phyloP scores from a whole-genome alignment of 768 basidiomycete species.

The Suillus clintonianus region DNA sequence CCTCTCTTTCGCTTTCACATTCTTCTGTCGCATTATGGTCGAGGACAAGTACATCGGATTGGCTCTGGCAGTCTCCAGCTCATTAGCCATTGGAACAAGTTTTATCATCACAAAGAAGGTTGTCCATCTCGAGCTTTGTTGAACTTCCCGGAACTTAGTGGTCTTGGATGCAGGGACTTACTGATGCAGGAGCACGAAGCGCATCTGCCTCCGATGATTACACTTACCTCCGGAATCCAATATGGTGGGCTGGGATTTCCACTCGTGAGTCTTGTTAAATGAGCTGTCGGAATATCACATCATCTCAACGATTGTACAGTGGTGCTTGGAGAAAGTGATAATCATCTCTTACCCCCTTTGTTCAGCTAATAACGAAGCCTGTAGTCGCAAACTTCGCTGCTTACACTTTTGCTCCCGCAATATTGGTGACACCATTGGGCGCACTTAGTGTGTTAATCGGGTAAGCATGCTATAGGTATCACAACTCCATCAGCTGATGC shows the following conservation, averaged over 20 bases:
- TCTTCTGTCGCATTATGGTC: conserved; percentile 46
- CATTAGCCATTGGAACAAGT: conserved; percentile 88
- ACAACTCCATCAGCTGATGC: conserved; percentile 10
- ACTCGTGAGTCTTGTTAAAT: conserved; percentile 64
- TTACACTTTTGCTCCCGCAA: conserved; percentile 96
- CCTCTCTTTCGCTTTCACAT: not conserved
- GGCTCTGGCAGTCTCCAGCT: conserved; percentile 81
- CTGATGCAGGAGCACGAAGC: conserved; percentile 71
- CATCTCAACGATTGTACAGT: conserved; percentile 50
- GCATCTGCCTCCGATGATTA: conserved; percentile 75
- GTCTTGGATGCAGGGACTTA: conserved; percentile 69
- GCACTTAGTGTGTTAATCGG: conserved; percentile 95
- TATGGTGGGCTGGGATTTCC: conserved; percentile 97
- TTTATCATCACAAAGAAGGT: conserved; percentile 99
- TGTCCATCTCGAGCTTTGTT: conserved; percentile 10
- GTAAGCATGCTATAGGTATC: conserved; percentile 45
- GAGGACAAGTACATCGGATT: conserved; percentile 98
- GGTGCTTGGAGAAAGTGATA: conserved; percentile 85
- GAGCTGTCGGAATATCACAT: conserved; percentile 11
- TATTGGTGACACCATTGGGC: conserved; percentile 97
- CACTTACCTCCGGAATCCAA: conserved; percentile 84
- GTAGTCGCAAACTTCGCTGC: conserved; percentile 91
- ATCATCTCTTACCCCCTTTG: not conserved
- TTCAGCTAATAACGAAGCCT: not conserved
- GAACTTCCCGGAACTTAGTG: not conserved